These are phyloP conservation scores for Cyclotella kingstonii DNA, from an alignment of 108 stramenopile species.

Conservation along the genomic window DNA sequence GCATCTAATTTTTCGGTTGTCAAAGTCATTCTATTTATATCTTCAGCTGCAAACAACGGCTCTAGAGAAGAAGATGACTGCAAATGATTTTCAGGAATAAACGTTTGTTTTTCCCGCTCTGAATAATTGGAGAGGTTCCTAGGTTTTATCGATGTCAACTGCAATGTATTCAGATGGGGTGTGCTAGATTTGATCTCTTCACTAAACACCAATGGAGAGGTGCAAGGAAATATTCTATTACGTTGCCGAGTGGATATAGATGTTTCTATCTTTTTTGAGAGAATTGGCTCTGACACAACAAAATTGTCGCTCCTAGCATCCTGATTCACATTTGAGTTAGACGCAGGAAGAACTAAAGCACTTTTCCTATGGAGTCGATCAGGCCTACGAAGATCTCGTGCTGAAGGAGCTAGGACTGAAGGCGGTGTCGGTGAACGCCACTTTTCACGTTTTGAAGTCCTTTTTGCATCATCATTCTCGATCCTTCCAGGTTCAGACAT, in stretches of 20 bases:
- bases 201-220: conserved; percentile 10
- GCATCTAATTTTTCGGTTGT: too few species aligned
- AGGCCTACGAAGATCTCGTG: conserved; percentile 15
- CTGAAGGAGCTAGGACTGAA: conserved; percentile 26
- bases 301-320: background rate
- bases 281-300: background rate
- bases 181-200: background rate
- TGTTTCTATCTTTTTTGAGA: conserved; percentile 4
- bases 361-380: conserved; percentile 8
- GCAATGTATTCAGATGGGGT: too few species aligned
- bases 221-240: conserved; percentile 21
- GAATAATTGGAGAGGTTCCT: too few species aligned
- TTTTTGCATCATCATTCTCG: background rate
- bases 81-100: too few species aligned
- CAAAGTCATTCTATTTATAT: too few species aligned
- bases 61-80: too few species aligned
- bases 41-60: too few species aligned
- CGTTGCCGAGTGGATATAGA: conserved; percentile 7
- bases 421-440: background rate
- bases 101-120: too few species aligned
- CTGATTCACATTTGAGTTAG: background rate
- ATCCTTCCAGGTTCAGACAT: background rate
- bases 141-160: too few species aligned
- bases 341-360: conserved; percentile 3
- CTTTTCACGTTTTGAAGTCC: background rate